phyloP scores from a whole-genome alignment of 2,329 filamentous ascomycete genomes.

The Exophiala sideris region DNA sequence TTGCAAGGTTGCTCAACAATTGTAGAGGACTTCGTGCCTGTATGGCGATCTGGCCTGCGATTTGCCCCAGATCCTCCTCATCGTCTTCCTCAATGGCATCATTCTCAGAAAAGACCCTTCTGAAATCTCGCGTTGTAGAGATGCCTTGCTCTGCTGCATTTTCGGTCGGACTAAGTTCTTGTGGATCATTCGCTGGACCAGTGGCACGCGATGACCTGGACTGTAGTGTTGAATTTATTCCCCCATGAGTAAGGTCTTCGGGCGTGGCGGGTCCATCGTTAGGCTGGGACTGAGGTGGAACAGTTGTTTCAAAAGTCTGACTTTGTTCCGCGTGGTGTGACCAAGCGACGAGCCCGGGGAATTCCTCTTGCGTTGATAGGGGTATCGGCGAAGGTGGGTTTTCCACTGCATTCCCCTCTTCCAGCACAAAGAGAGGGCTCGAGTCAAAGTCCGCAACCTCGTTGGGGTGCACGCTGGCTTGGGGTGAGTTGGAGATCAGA shows the following conservation, averaged over 20 bases:
- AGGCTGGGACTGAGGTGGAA: not conserved
- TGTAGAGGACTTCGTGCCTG: conserved; percentile 5
- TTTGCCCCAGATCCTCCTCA: not conserved
- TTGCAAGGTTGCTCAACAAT: conserved; percentile 7
- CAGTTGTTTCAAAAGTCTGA: not conserved
- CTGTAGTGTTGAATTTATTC: too few relatives aligned
- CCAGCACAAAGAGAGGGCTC: conserved; percentile 21
- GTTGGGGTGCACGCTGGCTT: not conserved
- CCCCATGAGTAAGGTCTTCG: not conserved
- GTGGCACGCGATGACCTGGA: not conserved
- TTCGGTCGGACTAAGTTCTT: not conserved
- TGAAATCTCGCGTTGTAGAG: conserved; percentile 9
- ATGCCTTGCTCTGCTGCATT: too few relatives aligned
- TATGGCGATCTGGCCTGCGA: not conserved
- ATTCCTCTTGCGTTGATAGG: conserved; percentile 13
- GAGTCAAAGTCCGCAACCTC: not conserved
- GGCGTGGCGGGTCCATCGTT: not conserved
- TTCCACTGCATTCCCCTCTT: conserved; percentile 1
- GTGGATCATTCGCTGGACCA: not conserved
- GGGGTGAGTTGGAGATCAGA: not conserved
- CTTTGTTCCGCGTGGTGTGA: not conserved
- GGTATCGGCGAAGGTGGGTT: conserved; percentile 5
- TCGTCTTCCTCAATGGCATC: conserved; percentile 14
- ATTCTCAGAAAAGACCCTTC: conserved; percentile 21
- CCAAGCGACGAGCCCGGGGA: conserved; percentile 2